Evolutionary conservation across 2,329 filamentous ascomycete species (phyloP).

Genomic region (Stachybotrys echinatus): DNA sequence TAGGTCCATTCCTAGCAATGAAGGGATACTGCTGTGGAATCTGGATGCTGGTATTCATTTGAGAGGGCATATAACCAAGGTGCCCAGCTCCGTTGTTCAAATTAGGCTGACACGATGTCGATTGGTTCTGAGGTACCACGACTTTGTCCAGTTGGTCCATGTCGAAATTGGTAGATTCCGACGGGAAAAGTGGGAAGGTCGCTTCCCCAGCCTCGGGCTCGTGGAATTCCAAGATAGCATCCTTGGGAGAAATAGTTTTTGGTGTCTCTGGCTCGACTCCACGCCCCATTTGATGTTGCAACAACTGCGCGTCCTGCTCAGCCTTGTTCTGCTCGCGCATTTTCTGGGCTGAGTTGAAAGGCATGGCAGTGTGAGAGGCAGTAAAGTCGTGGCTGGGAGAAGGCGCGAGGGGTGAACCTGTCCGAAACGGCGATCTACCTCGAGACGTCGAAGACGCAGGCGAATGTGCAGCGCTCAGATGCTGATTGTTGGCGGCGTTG

Average conservation of each 20-base stretch:
- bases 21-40: slow-evolving; percentile 50
- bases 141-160: slow-evolving; percentile 33
- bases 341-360: slow-evolving; percentile 50
- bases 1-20: slow-evolving; percentile 29
- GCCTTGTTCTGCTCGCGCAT: slow-evolving; percentile 57
- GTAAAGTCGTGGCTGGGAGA: slow-evolving; percentile 37
- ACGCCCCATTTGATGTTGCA: slow-evolving; percentile 34
- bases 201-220: slow-evolving; percentile 62
- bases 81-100: slow-evolving; percentile 5
- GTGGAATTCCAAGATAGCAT: slow-evolving; percentile 80
- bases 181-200: slow-evolving; percentile 69
- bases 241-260: slow-evolving; percentile 94
- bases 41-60: slow-evolving; percentile 32
- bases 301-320: slow-evolving; percentile 48
- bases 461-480: slow-evolving; percentile 54
- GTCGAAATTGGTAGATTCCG: slow-evolving; percentile 44
- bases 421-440: slow-evolving; percentile 76
- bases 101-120: no score
- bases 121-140: slow-evolving; percentile 12
- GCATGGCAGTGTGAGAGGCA: slow-evolving; percentile 12
- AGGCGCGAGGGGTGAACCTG: slow-evolving; percentile 59
- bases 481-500: slow-evolving; percentile 72
- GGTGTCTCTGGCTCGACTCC: slow-evolving; percentile 44
- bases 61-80: slow-evolving; percentile 23
- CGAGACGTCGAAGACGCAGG: slow-evolving; percentile 45